Percentiles rank a stretch among this genome's conserved stretches.
Conservation (phyloP, 2,329 filamentous ascomycete species). For the Didymella keratinophila region DNA sequence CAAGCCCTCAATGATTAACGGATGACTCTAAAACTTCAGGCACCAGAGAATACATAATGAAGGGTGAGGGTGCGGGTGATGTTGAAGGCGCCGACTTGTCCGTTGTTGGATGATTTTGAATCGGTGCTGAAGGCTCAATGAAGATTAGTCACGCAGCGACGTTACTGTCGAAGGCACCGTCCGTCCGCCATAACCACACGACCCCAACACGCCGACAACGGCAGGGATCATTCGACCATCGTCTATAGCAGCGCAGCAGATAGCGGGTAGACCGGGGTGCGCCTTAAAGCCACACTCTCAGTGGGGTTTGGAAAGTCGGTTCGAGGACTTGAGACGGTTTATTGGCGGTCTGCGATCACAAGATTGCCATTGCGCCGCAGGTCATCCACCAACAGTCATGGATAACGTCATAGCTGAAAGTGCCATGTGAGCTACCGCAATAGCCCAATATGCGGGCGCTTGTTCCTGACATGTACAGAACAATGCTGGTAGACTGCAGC, state of each 20-base stretch:
- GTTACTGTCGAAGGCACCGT: slow-evolving; percentile 7
- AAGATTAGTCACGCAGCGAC: slow-evolving; percentile 7
- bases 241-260: neutral
- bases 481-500: slow-evolving; percentile 2
- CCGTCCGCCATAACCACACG: slow-evolving; percentile 12
- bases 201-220: slow-evolving; percentile 4
- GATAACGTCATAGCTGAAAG: slow-evolving; percentile 16
- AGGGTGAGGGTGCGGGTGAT: neutral
- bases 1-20: neutral
- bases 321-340: neutral
- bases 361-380: slow-evolving; percentile 2
- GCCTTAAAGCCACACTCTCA: neutral
- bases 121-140: slow-evolving; percentile 14
- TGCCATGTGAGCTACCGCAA: neutral
- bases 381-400: slow-evolving; percentile 7
- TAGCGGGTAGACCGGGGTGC: neutral
- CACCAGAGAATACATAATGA: neutral
- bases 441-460: neutral
- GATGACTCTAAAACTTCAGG: neutral
- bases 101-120: slow-evolving; percentile 1
- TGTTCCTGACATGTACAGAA: slow-evolving; percentile 15
- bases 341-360: slow-evolving; percentile 9
- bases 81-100: slow-evolving; percentile 2
- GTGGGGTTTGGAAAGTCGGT: neutral
- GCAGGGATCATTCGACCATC: slow-evolving; percentile 7